Evolutionary conservation across 2,329 filamentous ascomycete genomes (phyloP).

Genomic region (Aaosphaeria arxii): DNA sequence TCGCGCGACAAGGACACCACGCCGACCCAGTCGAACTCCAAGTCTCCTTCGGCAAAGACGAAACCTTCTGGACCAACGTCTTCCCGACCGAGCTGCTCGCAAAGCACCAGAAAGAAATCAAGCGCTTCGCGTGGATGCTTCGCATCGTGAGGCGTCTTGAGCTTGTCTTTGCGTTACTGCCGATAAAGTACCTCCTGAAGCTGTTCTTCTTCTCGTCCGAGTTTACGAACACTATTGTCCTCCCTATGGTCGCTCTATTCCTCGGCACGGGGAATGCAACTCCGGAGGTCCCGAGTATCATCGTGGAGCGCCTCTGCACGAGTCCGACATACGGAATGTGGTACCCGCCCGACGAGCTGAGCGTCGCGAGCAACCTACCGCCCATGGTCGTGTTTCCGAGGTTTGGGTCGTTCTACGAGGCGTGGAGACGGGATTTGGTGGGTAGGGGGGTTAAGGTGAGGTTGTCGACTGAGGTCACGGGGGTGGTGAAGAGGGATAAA

Average conservation of each 20-base stretch:
- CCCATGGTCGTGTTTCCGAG: slow-evolving; percentile 63
- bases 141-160: slow-evolving; percentile 60
- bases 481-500: slow-evolving; percentile 51
- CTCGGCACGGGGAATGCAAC: slow-evolving; percentile 74
- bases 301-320: slow-evolving; percentile 54
- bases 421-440: slow-evolving; percentile 56
- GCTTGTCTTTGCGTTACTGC: slow-evolving; percentile 58
- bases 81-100: slow-evolving; percentile 59
- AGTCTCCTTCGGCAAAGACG: slow-evolving; percentile 62
- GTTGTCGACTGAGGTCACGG: slow-evolving; percentile 55
- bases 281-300: slow-evolving; percentile 66
- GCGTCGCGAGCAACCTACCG: slow-evolving; percentile 50
- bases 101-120: slow-evolving; percentile 55
- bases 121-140: slow-evolving; percentile 53
- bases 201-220: slow-evolving; percentile 67
- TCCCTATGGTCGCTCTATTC: slow-evolving; percentile 71
- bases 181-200: slow-evolving; percentile 62
- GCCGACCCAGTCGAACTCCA: slow-evolving; percentile 59
- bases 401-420: slow-evolving; percentile 59
- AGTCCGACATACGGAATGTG: slow-evolving; percentile 59
- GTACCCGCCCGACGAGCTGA: slow-evolving; percentile 51
- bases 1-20: slow-evolving; percentile 54
- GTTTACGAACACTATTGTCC: slow-evolving; percentile 68
- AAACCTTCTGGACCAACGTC: slow-evolving; percentile 65
- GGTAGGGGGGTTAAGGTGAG: slow-evolving; percentile 56